phyloP scores from a whole-genome alignment of 225 moss, liverwort and hornwort species.

The Asterella californica region DNA sequence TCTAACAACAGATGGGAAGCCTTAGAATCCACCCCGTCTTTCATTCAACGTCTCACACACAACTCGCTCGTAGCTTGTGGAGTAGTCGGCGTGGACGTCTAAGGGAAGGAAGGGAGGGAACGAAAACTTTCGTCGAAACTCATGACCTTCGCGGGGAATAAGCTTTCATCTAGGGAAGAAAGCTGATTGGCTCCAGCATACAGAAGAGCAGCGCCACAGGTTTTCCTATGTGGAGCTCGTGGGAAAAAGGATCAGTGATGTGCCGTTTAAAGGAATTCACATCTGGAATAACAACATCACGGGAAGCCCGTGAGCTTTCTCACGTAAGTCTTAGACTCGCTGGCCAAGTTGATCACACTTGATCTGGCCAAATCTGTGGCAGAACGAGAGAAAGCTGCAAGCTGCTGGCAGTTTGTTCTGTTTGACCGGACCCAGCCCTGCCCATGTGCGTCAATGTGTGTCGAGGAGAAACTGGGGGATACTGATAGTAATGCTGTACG shows the following conservation, averaged over 20 bases:
- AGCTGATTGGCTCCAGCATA: constrained; percentile 69
- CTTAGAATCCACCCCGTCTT: constrained; percentile 64
- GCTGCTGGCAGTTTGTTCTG: constrained; percentile 31
- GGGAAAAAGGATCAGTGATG: constrained; percentile 63
- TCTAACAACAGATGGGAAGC: constrained; percentile 35
- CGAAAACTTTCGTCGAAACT: constrained; percentile 64
- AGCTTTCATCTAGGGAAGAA: constrained; percentile 72
- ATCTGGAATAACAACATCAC: constrained; percentile 49
- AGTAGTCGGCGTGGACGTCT: constrained; percentile 86
- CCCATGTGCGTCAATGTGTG: constrained; percentile 42
- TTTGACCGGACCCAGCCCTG: constrained; percentile 37
- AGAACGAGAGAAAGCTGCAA: constrained; percentile 25
- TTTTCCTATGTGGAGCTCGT: no score
- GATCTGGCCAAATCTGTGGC: constrained; percentile 22
- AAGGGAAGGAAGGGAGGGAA: constrained; percentile 66
- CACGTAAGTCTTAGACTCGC: constrained; percentile 50
- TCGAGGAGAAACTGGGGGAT: constrained; percentile 12
- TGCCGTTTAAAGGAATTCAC: constrained; percentile 74
- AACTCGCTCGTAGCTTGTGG: constrained; percentile 79
- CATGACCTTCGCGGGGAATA: constrained; percentile 66
- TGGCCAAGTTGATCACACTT: constrained; percentile 35
- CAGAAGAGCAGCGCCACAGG: constrained; percentile 58
- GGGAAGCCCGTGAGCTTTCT: constrained; percentile 46
- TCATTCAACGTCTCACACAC: constrained; percentile 95
- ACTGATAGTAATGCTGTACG: background rate